Evolutionary conservation across 1,284 basidiomycete genomes (phyloP), one percentile per base, ranked within the genome.

Genomic region (Taiwanofungus camphoratus): DNA sequence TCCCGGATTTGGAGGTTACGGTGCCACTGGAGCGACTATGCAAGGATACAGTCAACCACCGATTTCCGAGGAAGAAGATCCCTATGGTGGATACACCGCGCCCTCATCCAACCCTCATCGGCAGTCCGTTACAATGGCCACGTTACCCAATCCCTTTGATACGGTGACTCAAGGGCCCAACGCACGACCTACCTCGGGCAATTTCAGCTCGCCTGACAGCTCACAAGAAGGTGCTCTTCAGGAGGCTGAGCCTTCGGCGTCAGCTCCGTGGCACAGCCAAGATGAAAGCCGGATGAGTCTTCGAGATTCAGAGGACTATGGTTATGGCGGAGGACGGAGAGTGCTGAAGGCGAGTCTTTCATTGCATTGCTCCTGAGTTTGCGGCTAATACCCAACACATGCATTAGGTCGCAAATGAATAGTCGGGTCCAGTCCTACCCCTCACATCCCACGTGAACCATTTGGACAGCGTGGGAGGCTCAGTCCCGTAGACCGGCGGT

Each of bases 261-360:
- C 31, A 21, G 23, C 33, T 4, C 32, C 45, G 33, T 35, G 35
- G 27, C 36, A 41, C 3, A 50, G 42, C 16, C 47, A 48, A 18
- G 51, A 57, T 3, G 56, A 58, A n/a, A 45, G 49, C 19, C 52
- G 59, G 18, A 48, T 45, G 55, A 64, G 61, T 48, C 37, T 67
- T 21, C 50, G 58, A 23, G 66, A 69, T 33, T 63, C 67, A 22
- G 63, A 67, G 31, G 67, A 68, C 31, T 65, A 70, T 45, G 63
- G 59, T 22, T 60, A 61, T 46, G 63, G 56, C 49, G 60, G 49
- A 34, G 60, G 60, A 48, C 42, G 52, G 39, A 47, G 70, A 47
- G 69, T 74, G 34, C 55, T 76, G 39, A 73, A 73, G 69, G 73
- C 75, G 33, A 29, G 66, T 52, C 8, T 22, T 15, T 18, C 16